Base-by-base conservation (phyloP, 352 stramenopile genomes). In the Globisporangium lucens region DNA sequence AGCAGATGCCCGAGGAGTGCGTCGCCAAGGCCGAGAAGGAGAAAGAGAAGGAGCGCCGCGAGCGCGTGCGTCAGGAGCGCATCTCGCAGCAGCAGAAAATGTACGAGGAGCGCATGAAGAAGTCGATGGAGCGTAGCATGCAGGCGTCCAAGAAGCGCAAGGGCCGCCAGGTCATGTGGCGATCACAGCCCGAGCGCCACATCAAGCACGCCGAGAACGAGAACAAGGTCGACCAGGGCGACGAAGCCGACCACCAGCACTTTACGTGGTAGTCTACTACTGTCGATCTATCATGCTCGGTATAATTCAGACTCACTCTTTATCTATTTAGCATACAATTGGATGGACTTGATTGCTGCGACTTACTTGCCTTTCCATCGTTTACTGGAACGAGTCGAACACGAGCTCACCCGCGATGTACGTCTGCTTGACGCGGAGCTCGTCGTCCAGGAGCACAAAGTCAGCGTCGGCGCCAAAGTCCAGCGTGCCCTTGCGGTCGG, bases 41-140 rank as follows among this genome's bases (percentile, higher is more conserved):
- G 49, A 98, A 98, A 67, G 94, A 98, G 66, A 98, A 98, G 58
- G 90, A 97, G 71, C 82, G 94, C 2, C 81, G 94, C 27, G 93
- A 98, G 77, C 85, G 89, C 27, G 93, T 97, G 59, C 87, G 93
- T 1, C 87, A 95, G 53, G 94, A 98, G 75, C 84, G 94, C 56
- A 93, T 97, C 72, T 80, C 88, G n/a, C 81, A 97, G 72, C 91
- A 98, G 75, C 90, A 97, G 68, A 92, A 93, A 65, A 91, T 96
- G 83, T 96, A 98, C 76, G 89, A 98, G 65, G 91, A 98, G 70
- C 80, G 93, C 64, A 97, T 98, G 81, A 93, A 96, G 68, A 97
- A 97, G 68, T 96, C 90, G 15, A 97, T 98, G 82, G 89, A 97
- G 77, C 76, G 94, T 24, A 96, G 87, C 57, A 94, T 98, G 83